phyloP scores from a whole-genome alignment of 495 filamentous ascomycete species.

The Clavariopsis aquatica region DNA sequence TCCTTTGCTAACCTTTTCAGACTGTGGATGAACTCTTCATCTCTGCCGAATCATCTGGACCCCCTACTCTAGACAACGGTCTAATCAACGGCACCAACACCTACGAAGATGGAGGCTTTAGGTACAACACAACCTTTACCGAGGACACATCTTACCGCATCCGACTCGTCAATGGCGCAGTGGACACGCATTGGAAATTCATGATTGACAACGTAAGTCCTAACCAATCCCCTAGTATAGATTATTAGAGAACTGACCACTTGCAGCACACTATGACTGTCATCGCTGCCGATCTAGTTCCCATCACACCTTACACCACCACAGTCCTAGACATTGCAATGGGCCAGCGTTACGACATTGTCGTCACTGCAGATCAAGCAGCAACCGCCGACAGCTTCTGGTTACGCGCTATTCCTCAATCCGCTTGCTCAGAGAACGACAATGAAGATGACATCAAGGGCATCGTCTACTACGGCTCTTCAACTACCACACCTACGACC shows the following conservation, averaged over 20 bases:
- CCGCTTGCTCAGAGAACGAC: conserved; percentile 47
- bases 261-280: conserved; percentile 50
- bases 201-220: conserved; percentile 50
- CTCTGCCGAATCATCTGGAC: conserved; percentile 44
- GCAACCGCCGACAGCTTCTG: conserved; percentile 58
- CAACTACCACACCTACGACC: conserved; percentile 10
- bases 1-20: conserved; percentile 9
- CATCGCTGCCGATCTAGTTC: conserved; percentile 54
- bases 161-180: conserved; percentile 58
- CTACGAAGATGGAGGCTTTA: conserved; percentile 40
- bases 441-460: conserved; percentile 53
- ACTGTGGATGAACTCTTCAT: conserved; percentile 45
- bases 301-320: conserved; percentile 52
- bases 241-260: not conserved
- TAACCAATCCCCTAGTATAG: not conserved
- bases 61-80: conserved; percentile 49
- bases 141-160: conserved; percentile 55
- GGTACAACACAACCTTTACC: conserved; percentile 49
- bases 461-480: conserved; percentile 18
- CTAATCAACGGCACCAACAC: conserved; percentile 53
- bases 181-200: conserved; percentile 55
- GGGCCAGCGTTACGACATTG: conserved; percentile 70
- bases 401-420: conserved; percentile 61
- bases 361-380: conserved; percentile 60
- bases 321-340: conserved; percentile 58